phyloP scores from a whole-genome alignment of 75 land plant genomes.

The Picea glauca region DNA sequence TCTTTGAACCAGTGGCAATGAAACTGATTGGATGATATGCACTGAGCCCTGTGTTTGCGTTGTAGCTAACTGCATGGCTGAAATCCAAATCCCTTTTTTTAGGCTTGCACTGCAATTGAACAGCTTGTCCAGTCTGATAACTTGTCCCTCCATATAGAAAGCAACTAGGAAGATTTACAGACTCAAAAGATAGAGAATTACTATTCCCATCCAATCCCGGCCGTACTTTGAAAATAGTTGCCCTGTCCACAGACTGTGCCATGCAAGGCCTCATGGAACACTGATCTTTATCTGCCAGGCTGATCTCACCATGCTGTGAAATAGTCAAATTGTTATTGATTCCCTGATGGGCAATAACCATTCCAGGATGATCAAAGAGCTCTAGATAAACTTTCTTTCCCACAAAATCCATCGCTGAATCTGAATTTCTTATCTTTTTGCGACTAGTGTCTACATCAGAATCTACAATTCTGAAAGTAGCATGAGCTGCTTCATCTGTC shows the following conservation, averaged over 20 bases:
- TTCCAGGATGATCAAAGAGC: slow-evolving; percentile 70
- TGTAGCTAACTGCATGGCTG: slow-evolving; percentile 47
- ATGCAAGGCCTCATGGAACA: too few relatives aligned
- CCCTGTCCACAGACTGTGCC: too few relatives aligned
- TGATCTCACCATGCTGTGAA: background rate
- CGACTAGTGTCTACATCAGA: background rate
- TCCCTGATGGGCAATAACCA: slow-evolving; percentile 41
- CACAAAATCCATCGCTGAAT: slow-evolving; percentile 11
- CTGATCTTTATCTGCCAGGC: background rate
- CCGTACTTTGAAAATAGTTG: slow-evolving; percentile 34
- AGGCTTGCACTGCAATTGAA: slow-evolving; percentile 32
- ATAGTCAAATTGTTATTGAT: slow-evolving; percentile 22
- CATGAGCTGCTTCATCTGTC: slow-evolving; percentile 29
- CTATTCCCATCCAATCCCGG: slow-evolving; percentile 45
- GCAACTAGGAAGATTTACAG: slow-evolving; percentile 31
- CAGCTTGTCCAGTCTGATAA: slow-evolving; percentile 1
- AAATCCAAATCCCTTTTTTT: slow-evolving; percentile 21
- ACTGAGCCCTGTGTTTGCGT: slow-evolving; percentile 35
- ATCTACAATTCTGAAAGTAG: slow-evolving; percentile 51
- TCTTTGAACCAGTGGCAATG: slow-evolving; percentile 48
- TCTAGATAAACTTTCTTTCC: slow-evolving; percentile 57
- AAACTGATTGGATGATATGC: slow-evolving; percentile 86
- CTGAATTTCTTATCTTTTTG: background rate
- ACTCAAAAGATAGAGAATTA: slow-evolving; percentile 60
- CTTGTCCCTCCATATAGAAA: slow-evolving; percentile 20